Conservation (phyloP, 495 filamentous ascomycete species). For the Friedmanniomyces simplex region DNA sequence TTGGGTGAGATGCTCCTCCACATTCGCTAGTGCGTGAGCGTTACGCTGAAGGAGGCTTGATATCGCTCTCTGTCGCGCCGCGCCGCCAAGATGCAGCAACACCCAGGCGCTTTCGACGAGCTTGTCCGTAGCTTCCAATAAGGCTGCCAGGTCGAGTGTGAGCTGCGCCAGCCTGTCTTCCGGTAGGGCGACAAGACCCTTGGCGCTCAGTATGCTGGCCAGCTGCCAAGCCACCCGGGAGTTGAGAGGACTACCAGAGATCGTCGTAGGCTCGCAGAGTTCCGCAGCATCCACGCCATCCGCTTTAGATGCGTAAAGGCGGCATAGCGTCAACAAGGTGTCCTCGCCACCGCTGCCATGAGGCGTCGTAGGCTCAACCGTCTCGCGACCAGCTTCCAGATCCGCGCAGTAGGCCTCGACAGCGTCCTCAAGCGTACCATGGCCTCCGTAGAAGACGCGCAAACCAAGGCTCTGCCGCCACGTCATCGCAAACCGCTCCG, state of each 20-base stretch:
- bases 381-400: slow-evolving; percentile 44
- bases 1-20: slow-evolving; percentile 47
- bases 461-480: slow-evolving; percentile 91
- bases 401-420: slow-evolving; percentile 60
- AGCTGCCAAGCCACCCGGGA: slow-evolving; percentile 77
- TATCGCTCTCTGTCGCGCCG: slow-evolving; percentile 54
- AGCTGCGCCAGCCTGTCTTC: slow-evolving; percentile 38
- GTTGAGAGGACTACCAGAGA: slow-evolving; percentile 29
- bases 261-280: not conserved
- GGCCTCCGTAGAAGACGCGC: slow-evolving; percentile 73
- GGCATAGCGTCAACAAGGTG: slow-evolving; percentile 75
- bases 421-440: slow-evolving; percentile 57
- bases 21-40: slow-evolving; percentile 25
- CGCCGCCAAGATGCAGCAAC: slow-evolving; percentile 59
- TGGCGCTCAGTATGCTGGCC: slow-evolving; percentile 39
- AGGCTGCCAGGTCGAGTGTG: slow-evolving; percentile 58
- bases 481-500: slow-evolving; percentile 70
- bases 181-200: slow-evolving; percentile 35
- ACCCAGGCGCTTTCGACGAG: slow-evolving; percentile 60
- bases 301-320: slow-evolving; percentile 32
- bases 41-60: slow-evolving; percentile 55
- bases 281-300: not conserved
- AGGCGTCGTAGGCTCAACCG: slow-evolving; percentile 34
- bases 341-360: slow-evolving; percentile 43
- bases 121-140: slow-evolving; percentile 51